Conservation (phyloP, 2,329 filamentous ascomycete species). For the Fusarium humuli region DNA sequence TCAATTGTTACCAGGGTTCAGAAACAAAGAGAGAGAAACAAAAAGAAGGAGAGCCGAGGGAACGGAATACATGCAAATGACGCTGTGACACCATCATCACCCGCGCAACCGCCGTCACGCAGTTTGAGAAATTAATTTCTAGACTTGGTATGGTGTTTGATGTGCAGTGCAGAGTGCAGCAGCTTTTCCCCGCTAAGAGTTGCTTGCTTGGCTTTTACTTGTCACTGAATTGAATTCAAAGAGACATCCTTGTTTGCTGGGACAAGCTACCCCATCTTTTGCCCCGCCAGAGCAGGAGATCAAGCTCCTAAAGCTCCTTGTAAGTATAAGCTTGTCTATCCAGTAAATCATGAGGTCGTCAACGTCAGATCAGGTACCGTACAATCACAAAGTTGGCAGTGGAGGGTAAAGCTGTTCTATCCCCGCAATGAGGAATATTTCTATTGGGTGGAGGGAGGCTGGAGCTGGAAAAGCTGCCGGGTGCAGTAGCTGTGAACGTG, state of each 20-base stretch:
- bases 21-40: neutral
- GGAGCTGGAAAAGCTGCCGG: neutral
- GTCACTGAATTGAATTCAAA: constrained; percentile 1
- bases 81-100: constrained; percentile 46
- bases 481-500: neutral
- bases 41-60: constrained; percentile 13
- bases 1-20: constrained; percentile 4
- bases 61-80: constrained; percentile 33
- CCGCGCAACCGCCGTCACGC: constrained; percentile 17
- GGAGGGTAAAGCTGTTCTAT: neutral
- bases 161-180: neutral
- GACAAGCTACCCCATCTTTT: constrained; percentile 36
- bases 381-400: constrained; percentile 30
- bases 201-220: constrained; percentile 6
- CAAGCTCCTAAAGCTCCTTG: constrained; percentile 24
- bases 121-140: constrained; percentile 15
- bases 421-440: constrained; percentile 14
- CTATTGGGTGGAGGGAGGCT: neutral
- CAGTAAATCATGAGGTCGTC: constrained; percentile 5
- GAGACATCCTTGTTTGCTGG: constrained; percentile 7
- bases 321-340: neutral
- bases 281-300: constrained; percentile 28
- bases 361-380: constrained; percentile 31
- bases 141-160: constrained; percentile 7
- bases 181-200: constrained; percentile 20